Evolutionary conservation across 2,329 filamentous ascomycete species (phyloP), one percentile per base, ranked within the genome.

Genomic region (Phialophora verrucosa): DNA sequence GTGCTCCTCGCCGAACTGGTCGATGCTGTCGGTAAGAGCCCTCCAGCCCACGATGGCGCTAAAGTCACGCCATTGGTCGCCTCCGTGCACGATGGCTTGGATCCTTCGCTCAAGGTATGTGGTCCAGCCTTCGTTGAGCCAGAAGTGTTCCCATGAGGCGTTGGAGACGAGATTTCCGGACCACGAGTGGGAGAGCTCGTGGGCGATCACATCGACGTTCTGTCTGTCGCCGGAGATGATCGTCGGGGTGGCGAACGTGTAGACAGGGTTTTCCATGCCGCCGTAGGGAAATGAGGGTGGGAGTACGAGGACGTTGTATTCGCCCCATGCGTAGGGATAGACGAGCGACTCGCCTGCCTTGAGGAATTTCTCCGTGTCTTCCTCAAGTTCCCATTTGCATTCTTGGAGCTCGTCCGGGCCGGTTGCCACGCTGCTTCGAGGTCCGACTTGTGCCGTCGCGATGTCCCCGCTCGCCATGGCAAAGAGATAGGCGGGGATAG

Each of bases 11-110:
- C 94, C 94, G 74, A 90, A 95, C 47, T 88, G 84, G 38, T 90
- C 84, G 42, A 98, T 88, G 5, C 91, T 87, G n/a, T 97, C 93
- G 79, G 90, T 85, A 20, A 97, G 86, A 1, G 90, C 87, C 76
- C 96, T 95, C 94, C 94, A 98, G 66, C 95, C 95, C 70, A 97
- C 96, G 71, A 98, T 96, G 70, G 94, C 90, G 8, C 91, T 96
- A 78, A 99, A 98, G 80, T 97, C 91, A 69, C 95, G 91, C 76
- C 96, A 89, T 4, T 91, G 81, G 70, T 94, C 90, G 55, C 67
- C 64, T 31, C 93, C 93, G 73, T 97, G 93, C 53, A 96, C 83
- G 23, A 83, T 86, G 14, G 88, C 90, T 70, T 89, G 85, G 66
- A 96, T 92, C 57, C 95, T 87, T 60, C 95, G 90, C 80, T 99